Base-by-base conservation (phyloP, 2,329 filamentous ascomycete genomes). In the Microdochium trichocladiopsis region DNA sequence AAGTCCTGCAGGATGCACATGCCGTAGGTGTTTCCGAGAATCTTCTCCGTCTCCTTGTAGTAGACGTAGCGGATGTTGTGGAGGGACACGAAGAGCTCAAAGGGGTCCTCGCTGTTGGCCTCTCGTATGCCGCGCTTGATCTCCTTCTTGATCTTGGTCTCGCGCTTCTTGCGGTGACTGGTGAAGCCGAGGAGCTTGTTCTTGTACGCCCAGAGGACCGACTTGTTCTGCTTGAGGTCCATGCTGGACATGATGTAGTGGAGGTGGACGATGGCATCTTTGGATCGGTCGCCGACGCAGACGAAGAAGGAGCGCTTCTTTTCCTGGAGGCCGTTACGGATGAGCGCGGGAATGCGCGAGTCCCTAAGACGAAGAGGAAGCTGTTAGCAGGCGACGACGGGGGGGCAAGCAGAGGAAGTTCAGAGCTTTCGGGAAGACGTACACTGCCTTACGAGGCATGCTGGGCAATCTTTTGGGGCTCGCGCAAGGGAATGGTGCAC, bases 1-100 rank as follows among this genome's bases (percentile, higher is more conserved):
- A 99, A 99, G 66, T 99, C 94, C 70, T 99, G 94, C 60, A 99
- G 74, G 58, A 99, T 95, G 69, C 91, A 96, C 90, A 96, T 96
- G 66, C 93, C 93, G 66, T 94, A 99, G 45, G 94, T 99, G 69
- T 97, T 95, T 68, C 94, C 94, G 52, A 97, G 73, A 65, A 99
- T 96, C 78, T 96, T 97, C 65, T 99, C 94, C 25, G 94, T 97
- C 75, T 99, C 94, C 73, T 99, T 99, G 78, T 99, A 99, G 79
- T 96, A 99, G 53, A 94, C 90, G 80, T 99, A 99, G 70, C 94
- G 88, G 68, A 99, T 96, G 70, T 96, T 91, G 74, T 97, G 89
- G 53, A 96, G 84, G 53, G 91, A 94, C 62, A 97, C 87, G 72
- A 97, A 99, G 51, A 97, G 82, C 73, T 99, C 94, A 75, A 99